These are phyloP conservation scores for Macrocystidia cucumis DNA, from an alignment of 1,284 basidiomycete genomes.

Conservation along the genomic window DNA sequence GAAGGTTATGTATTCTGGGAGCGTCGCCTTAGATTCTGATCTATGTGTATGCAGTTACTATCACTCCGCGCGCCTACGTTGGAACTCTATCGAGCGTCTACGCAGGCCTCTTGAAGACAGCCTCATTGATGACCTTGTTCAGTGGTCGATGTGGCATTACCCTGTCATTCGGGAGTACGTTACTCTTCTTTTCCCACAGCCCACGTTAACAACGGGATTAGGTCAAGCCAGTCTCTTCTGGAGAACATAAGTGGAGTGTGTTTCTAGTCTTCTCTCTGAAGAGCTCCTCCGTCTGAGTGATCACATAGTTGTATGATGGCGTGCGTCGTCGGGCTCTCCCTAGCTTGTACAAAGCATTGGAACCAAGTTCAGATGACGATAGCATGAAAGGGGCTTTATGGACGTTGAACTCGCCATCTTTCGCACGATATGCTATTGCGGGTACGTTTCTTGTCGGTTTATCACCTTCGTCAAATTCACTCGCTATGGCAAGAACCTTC, in stretches of 20 bases:
- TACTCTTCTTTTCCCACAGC: neutral
- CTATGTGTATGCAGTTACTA: constrained; percentile 38
- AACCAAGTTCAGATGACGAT: constrained; percentile 76
- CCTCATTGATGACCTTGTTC: constrained; percentile 75
- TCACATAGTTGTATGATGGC: constrained; percentile 65
- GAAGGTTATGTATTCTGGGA: constrained; percentile 10
- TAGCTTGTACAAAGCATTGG: constrained; percentile 61
- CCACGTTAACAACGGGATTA: constrained; percentile 15
- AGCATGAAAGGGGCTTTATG: constrained; percentile 91
- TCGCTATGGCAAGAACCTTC: constrained; percentile 49
- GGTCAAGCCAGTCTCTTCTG: constrained; percentile 53
- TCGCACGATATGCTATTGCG: constrained; percentile 59
- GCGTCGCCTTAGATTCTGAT: neutral
- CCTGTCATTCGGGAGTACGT: constrained; percentile 52
- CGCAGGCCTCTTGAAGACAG: constrained; percentile 68
- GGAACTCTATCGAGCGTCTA: constrained; percentile 68
- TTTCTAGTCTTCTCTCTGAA: neutral
- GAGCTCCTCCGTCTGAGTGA: neutral
- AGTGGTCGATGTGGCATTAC: constrained; percentile 85
- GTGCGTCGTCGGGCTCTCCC: constrained; percentile 60
- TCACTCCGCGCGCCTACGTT: constrained; percentile 58
- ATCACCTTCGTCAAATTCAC: no score
- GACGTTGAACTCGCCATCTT: constrained; percentile 63
- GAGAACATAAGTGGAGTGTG: constrained; percentile 50
- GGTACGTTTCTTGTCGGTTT: constrained; percentile 25